Percentiles rank a stretch among this genome's conserved stretches.
Conservation (phyloP, 129 eudicot genomes). For the Ambrosia trifida region DNA sequence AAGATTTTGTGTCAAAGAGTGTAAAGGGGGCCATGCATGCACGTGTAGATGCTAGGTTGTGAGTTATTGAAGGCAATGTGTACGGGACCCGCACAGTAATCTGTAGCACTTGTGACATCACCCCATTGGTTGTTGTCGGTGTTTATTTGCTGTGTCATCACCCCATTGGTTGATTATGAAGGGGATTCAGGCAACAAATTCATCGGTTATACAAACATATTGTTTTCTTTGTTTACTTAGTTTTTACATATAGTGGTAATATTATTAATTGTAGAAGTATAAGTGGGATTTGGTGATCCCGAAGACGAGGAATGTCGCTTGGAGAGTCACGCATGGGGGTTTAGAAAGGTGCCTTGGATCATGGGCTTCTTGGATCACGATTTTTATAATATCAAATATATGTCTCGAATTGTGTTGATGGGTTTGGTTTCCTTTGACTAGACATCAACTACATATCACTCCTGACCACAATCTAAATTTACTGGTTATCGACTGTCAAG, state of each 20-base stretch:
- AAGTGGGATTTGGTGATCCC: slow-evolving; percentile 48
- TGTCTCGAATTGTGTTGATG: slow-evolving; percentile 27
- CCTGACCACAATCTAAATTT: neutral
- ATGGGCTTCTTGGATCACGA: slow-evolving; percentile 49
- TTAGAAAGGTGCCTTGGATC: slow-evolving; percentile 45
- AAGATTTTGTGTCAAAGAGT: slow-evolving; percentile 35
- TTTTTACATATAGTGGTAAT: neutral
- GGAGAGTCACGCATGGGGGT: slow-evolving; percentile 35
- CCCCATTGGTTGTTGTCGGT: slow-evolving; percentile 34
- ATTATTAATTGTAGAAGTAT: slow-evolving; percentile 15
- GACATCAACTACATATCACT: slow-evolving; percentile 19
- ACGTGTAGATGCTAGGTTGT: slow-evolving; percentile 34
- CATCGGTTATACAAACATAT: slow-evolving; percentile 25
- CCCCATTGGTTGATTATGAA: slow-evolving; percentile 31
- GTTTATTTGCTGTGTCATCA: slow-evolving; percentile 25
- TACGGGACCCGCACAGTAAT: slow-evolving; percentile 34
- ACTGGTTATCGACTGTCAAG: neutral
- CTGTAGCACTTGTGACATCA: slow-evolving; percentile 15
- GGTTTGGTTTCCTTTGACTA: slow-evolving; percentile 17
- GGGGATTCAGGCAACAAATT: slow-evolving; percentile 28
- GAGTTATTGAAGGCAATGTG: slow-evolving; percentile 40
- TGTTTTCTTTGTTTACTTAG: neutral
- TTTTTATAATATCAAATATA: slow-evolving; percentile 2
- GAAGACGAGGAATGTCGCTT: slow-evolving; percentile 42
- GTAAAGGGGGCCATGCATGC: slow-evolving; percentile 36